Conservation (phyloP, 306 rosid species). For the Corylus americana region DNA sequence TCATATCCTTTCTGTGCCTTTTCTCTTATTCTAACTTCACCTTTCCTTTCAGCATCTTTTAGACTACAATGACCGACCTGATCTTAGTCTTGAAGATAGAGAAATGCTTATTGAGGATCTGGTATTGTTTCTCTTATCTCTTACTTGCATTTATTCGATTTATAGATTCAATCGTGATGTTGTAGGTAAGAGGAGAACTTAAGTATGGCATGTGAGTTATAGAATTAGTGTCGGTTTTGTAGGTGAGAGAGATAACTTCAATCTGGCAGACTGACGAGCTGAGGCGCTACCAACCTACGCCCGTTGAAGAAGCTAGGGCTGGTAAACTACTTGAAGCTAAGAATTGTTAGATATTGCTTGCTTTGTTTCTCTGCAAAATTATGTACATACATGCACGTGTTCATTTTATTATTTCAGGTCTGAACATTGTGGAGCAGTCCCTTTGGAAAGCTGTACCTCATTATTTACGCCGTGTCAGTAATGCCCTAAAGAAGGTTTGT, state of each 20-base stretch:
- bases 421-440: constrained; percentile 95
- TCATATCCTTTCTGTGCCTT: constrained; percentile 14
- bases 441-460: constrained; percentile 98
- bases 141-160: constrained; percentile 10
- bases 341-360: constrained; percentile 21
- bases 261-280: constrained; percentile 99
- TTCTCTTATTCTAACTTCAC: constrained; percentile 27
- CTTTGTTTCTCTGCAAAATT: constrained; percentile 13
- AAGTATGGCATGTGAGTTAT: constrained; percentile 60
- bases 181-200: constrained; percentile 82
- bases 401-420: constrained; percentile 50
- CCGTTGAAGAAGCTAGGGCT: constrained; percentile 97
- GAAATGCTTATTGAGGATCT: constrained; percentile 91
- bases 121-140: constrained; percentile 49
- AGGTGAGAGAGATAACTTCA: constrained; percentile 96
- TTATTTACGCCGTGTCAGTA: constrained; percentile 90
- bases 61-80: constrained; percentile 83
- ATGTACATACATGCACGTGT: constrained; percentile 9
- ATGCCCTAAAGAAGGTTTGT: constrained; percentile 85
- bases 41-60: constrained; percentile 67
- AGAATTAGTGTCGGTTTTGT: constrained; percentile 29
- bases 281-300: constrained; percentile 88
- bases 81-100: constrained; percentile 76
- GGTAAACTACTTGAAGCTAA: constrained; percentile 49
- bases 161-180: constrained; percentile 6